Evolutionary conservation across 2,329 filamentous ascomycete species (phyloP).

Genomic region (Botrytis pseudocinerea): DNA sequence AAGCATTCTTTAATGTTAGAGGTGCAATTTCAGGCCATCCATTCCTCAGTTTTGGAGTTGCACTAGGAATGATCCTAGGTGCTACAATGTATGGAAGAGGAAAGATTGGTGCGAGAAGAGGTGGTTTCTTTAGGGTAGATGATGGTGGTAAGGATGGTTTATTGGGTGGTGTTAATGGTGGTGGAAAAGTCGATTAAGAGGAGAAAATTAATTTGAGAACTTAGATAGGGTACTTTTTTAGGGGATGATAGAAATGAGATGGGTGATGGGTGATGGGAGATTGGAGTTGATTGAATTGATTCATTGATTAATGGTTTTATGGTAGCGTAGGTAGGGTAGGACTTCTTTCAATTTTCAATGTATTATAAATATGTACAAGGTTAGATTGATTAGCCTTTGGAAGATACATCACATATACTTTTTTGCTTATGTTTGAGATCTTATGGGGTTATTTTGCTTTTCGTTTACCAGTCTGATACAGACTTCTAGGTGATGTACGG

Average conservation of each 20-base stretch:
- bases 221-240: not conserved
- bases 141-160: constrained; percentile 61
- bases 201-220: not conserved
- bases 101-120: constrained; percentile 52
- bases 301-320: constrained; percentile 17
- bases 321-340: constrained; percentile 25
- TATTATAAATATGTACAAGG: not conserved
- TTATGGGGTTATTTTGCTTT: too few relatives aligned
- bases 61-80: constrained; percentile 57
- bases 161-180: constrained; percentile 51
- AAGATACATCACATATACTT: not conserved
- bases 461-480: too few relatives aligned
- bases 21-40: constrained; percentile 60
- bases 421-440: not conserved
- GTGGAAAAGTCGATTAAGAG: constrained; percentile 53
- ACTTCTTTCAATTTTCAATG: not conserved
- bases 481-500: too few relatives aligned
- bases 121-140: constrained; percentile 63
- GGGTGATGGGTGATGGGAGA: not conserved
- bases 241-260: constrained; percentile 10
- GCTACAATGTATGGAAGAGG: constrained; percentile 55
- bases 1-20: constrained; percentile 68
- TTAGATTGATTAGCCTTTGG: not conserved
- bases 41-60: constrained; percentile 57
- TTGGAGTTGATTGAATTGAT: constrained; percentile 9